Base-by-base conservation (phyloP, 352 stramenopile genomes). In the Globisporangium barbulae region DNA sequence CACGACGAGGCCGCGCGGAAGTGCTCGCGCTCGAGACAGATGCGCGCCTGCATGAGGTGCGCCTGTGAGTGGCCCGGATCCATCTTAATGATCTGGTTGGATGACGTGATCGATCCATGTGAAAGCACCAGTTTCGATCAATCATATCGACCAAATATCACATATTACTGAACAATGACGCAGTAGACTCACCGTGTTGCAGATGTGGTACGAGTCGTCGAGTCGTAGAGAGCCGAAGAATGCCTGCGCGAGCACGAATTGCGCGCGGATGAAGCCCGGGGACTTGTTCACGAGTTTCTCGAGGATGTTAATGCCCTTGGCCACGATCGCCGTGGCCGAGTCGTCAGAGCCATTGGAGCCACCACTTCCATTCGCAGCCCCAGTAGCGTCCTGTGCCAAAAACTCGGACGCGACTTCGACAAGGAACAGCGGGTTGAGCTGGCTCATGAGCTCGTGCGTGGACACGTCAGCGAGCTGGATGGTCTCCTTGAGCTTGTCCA, bases 401-500 rank as follows among this genome's bases (percentile, higher is more conserved):
- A 94, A 94, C 59, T 97, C 91, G 10, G 71, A 79, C 1, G 89
- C 86, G 30, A 97, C 77, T 49, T 97, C 85, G 15, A 97, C 81
- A 2, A 97, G 76, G 62, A 97, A 97, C 37, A 97, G 69, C 6
- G 91, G 91, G 45, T 97, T 95, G 6, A 97, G 71, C 47, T 86
- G 64, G 31, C 74, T 83, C 82, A 92, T 90, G 19, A 83, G 76
- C 47, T 92, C 83, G 65, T 91, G 79, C 0, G 78, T 91, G 12
- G 83, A 92, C 44, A 88, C 70, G 31, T 90, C 76, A 1, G 73
- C 75, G 17, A 76, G 67, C 55, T 90, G 79, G 37, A 90, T 83
- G 2, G 65, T 65, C 22, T 79, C 74, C 48, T 93, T 94, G 48
- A 94, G 71, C 35, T 77, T 84, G 66, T 91, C 77, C 82, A 96